Evolutionary conservation across 2,329 filamentous ascomycete species (phyloP), one percentile per base, ranked within the genome.

Genomic region (Byssochlamys sp.): DNA sequence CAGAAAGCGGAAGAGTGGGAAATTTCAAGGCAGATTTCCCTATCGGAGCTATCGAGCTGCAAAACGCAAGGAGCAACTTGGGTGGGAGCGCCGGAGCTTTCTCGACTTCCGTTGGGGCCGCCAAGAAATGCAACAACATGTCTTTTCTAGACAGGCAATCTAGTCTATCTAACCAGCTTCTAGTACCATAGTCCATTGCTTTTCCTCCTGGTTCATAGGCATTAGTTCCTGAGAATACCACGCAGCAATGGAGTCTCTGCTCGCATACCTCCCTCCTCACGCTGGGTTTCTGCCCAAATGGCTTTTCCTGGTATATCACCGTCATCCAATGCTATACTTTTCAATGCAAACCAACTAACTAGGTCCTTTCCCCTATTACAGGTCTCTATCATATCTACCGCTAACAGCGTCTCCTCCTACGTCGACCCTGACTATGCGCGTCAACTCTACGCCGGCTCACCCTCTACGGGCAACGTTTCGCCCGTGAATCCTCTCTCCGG

Each of bases 331-430:
- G 35, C 35, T 5, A 19, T 19, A 19, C 19, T 19, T 19, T 19
- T 19, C 35, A 45, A 45, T 45, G 5, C 54, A 35, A 25, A 56
- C 27, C n/a, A 31, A 12, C 51, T 39, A 55, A 48, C 54, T 58
- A 61, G 60, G 54, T 58, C 51, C 45, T 50, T 49, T 26, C 4
- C 26, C 35, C 53, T 31, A 31, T 10, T 10, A 27, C 62, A 96
- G 92, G 82, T 95, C 69, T 90, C 90, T 57, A 69, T 91, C 57
- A 82, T 95, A 58, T 90, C 92, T 29, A 80, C 94, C 59, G 87
- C 84, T 67, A 99, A 99, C 79, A 88, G 85, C 35, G 71, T 95
- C 52, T 91, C 96, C 78, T 85, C 89, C 69, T 95, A 95, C 75
- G 68, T 78, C 35, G 95, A 90, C 19, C 81, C 91, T 2, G 80